These are phyloP conservation scores for Pichia cactophila DNA, from an alignment of 1,139 yeast species.

Conservation along the genomic window DNA sequence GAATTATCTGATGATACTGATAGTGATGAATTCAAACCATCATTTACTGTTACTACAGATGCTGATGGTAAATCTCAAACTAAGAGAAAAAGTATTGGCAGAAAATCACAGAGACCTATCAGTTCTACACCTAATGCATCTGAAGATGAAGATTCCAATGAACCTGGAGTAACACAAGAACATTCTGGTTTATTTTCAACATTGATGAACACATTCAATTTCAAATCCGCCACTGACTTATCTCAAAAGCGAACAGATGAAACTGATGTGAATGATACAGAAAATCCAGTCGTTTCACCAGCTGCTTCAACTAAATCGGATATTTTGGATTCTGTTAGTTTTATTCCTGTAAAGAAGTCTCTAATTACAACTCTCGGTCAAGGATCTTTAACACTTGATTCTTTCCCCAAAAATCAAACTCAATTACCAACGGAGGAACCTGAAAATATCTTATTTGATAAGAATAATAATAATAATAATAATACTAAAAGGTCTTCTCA, in stretches of 20 bases:
- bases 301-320: background rate
- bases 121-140: constrained; percentile 12
- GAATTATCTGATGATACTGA: background rate
- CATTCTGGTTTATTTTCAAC: constrained; percentile 20
- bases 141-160: constrained; percentile 1
- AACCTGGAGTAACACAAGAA: constrained; percentile 1
- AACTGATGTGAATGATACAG: background rate
- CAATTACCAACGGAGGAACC: constrained; percentile 2
- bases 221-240: constrained; percentile 20
- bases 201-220: constrained; percentile 21
- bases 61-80: background rate
- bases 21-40: background rate
- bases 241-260: constrained; percentile 1
- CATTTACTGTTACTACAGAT: background rate
- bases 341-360: constrained; percentile 51
- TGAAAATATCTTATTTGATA: background rate
- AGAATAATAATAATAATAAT: too few relatives aligned
- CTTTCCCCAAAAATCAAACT: constrained; percentile 26
- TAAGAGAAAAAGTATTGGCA: background rate
- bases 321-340: constrained; percentile 33
- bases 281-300: background rate
- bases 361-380: constrained; percentile 60
- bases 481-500: background rate
- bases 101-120: background rate
- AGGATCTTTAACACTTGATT: constrained; percentile 61